Base-by-base conservation (phyloP, 2,329 filamentous ascomycete species). In the Botrytis galanthina region DNA sequence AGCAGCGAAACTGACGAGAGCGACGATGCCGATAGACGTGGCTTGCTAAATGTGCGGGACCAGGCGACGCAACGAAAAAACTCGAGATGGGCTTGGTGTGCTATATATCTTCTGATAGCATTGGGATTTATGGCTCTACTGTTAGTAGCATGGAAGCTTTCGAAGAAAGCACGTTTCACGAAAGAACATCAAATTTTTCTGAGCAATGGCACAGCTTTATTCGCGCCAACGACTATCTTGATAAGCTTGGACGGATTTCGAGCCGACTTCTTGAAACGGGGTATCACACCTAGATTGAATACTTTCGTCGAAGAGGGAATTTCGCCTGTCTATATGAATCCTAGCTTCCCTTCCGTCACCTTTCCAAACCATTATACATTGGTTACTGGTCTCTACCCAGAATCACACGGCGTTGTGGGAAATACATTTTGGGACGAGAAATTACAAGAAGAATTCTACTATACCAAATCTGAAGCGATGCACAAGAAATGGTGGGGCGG, bases 291-390 rank as follows among this genome's bases (percentile, higher is more conserved):
- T 0, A 90, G 91, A 2, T 85, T 99, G 14, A 93, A 90, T 77
- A 87, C 90, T 3, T 79, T 99, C 76, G 86, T 97, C 75, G 88
- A 89, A 74, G 90, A 94, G 76, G 96, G 96, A 44, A 90, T 98
- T 18, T 97, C 95, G 9, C 95, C 96, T 4, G 87, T 90, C 76
- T 98, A 95, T 83, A 98, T 99, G 94, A 87, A 90, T 10, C 96
- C 96, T 0, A 97, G 94, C 57, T 99, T 99, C 77, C 96, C 96
- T 0, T 97, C 93, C 35, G 93, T 99, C 63, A 99, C 96, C 0
- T 99, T 99, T 79, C 96, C 96, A 20, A 95, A 98, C 78, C 96
- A 98, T 82, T 98, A 95, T 82, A 98, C 95, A 0, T 85, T 98
- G 54, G 93, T 94, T 0, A 98, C 96, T 0, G 96, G 96, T 0